Evolutionary conservation across 2,329 filamentous ascomycete species (phyloP).

Genomic region (Diaporthe sp.): DNA sequence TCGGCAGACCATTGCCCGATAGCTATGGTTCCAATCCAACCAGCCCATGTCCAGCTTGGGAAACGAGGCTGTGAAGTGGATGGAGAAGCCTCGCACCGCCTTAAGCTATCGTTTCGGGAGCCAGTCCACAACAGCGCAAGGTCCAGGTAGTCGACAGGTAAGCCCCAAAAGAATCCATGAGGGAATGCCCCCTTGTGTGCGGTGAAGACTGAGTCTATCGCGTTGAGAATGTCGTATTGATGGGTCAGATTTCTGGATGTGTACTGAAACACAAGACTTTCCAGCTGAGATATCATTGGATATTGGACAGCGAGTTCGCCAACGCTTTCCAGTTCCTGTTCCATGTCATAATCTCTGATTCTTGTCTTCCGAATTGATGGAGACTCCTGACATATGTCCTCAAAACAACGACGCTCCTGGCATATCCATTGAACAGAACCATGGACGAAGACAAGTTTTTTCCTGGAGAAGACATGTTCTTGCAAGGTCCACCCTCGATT

Average conservation of each 20-base stretch:
- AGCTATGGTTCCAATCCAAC: neutral
- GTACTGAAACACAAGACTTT: neutral
- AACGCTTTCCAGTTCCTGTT: neutral
- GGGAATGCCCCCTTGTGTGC: neutral
- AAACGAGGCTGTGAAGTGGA: neutral
- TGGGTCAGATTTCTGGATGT: neutral
- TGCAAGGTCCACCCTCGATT: neutral
- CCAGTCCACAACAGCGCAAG: neutral
- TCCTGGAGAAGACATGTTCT: neutral
- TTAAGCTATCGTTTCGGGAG: neutral
- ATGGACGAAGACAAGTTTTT: neutral
- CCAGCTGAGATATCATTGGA: neutral
- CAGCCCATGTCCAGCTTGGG: conserved; percentile 8
- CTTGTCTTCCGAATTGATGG: neutral
- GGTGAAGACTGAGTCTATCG: neutral
- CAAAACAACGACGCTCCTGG: neutral
- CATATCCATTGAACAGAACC: conserved; percentile 2
- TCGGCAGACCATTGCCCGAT: neutral
- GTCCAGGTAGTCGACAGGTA: conserved; percentile 3
- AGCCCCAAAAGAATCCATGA: neutral
- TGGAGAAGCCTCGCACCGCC: neutral
- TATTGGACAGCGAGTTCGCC: neutral
- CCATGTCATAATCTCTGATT: neutral
- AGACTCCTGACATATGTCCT: neutral
- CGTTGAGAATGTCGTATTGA: neutral